Evolutionary conservation across 2,329 filamentous ascomycete species (phyloP).

Genomic region (Erysiphe pulchra): DNA sequence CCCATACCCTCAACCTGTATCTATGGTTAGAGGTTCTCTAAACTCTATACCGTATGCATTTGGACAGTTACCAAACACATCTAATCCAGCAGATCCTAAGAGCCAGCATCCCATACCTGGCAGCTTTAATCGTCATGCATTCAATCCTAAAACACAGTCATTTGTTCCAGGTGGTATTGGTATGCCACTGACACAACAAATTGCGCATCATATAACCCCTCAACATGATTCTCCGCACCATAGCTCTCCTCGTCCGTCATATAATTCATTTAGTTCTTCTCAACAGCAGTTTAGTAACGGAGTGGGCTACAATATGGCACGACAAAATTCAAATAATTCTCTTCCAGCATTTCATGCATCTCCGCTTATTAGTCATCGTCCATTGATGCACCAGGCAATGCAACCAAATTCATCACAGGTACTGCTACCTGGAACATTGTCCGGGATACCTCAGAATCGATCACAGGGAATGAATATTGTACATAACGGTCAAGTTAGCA

Average conservation of each 20-base stretch:
- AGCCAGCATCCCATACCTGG: slow-evolving; percentile 64
- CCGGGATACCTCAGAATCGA: slow-evolving; percentile 7
- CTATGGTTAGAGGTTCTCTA: slow-evolving; percentile 7
- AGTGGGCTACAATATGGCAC: slow-evolving; percentile 14
- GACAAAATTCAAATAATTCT: slow-evolving; percentile 14
- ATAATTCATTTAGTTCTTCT: slow-evolving; percentile 14
- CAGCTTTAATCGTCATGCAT: slow-evolving; percentile 60
- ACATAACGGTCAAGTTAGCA: slow-evolving; percentile 14
- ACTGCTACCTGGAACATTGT: slow-evolving; percentile 6
- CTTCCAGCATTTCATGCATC: slow-evolving; percentile 15
- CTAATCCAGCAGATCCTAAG: slow-evolving; percentile 44
- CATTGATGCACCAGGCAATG: slow-evolving; percentile 14
- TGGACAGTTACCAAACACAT: slow-evolving; percentile 48
- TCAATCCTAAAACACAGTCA: slow-evolving; percentile 84
- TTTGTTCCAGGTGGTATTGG: slow-evolving; percentile 47
- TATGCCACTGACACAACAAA: slow-evolving; percentile 19
- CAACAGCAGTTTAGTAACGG: slow-evolving; percentile 12
- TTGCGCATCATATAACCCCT: slow-evolving; percentile 12
- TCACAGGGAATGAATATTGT: slow-evolving; percentile 8
- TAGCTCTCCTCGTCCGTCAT: slow-evolving; percentile 19
- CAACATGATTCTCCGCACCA: slow-evolving; percentile 13
- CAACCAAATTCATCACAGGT: slow-evolving; percentile 8
- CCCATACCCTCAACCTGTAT: slow-evolving; percentile 10
- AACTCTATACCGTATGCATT: slow-evolving; percentile 39
- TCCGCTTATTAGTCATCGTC: slow-evolving; percentile 13